Percentiles rank a stretch among this genome's conserved stretches.
These are phyloP conservation scores for Rhexocercosporidium sp. DNA, from an alignment of 2,329 filamentous ascomycete genomes.

Conservation along the genomic window DNA sequence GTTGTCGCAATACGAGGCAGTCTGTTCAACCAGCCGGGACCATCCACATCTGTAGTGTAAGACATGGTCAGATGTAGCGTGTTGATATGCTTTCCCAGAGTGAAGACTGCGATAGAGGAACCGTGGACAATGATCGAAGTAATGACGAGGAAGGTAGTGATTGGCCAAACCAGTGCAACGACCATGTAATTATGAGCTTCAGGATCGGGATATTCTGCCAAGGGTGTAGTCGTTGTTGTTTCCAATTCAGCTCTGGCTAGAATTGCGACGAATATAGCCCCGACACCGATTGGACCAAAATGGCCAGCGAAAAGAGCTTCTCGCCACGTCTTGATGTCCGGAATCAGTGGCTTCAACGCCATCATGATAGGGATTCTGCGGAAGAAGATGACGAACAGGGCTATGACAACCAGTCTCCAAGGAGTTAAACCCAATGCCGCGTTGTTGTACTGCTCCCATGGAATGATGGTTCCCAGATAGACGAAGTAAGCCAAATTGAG, in stretches of 20 bases:
- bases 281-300: conserved; percentile 96
- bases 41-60: conserved; percentile 90
- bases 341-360: conserved; percentile 86
- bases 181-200: conserved; percentile 65
- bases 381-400: conserved; percentile 93
- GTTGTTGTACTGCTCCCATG: conserved; percentile 90
- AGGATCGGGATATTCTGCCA: conserved; percentile 63
- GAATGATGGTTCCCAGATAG: conserved; percentile 95
- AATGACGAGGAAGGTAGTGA: conserved; percentile 92
- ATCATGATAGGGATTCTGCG: conserved; percentile 96
- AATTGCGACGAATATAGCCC: conserved; percentile 94
- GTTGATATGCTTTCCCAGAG: conserved; percentile 96
- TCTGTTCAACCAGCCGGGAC: conserved; percentile 93
- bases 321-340: conserved; percentile 97
- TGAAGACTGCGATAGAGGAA: conserved; percentile 98
- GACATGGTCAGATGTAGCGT: conserved; percentile 94
- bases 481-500: conserved; percentile 99
- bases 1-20: conserved; percentile 73
- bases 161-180: conserved; percentile 91
- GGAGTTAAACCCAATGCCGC: conserved; percentile 74
- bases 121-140: conserved; percentile 94
- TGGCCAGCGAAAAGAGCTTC: conserved; percentile 96
- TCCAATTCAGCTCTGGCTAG: conserved; percentile 92
- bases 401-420: conserved; percentile 92
- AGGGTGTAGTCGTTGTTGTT: conserved; percentile 72